These are phyloP conservation scores for Tetracentron sinense DNA, from an alignment of 164 flowering plant genomes.

Conservation along the genomic window DNA sequence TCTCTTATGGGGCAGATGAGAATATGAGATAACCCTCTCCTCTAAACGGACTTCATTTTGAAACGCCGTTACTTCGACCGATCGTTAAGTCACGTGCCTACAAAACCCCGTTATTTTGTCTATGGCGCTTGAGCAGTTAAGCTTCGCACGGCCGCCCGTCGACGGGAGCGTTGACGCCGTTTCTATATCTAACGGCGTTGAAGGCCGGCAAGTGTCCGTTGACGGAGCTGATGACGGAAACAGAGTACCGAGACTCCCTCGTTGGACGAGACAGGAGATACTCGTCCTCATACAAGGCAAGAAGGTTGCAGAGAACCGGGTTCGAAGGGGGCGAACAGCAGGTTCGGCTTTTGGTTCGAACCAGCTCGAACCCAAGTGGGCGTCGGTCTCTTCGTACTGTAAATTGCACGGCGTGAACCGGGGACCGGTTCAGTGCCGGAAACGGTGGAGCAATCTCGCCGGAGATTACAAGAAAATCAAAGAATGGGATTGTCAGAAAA, in stretches of 20 bases:
- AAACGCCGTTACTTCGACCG: constrained; percentile 11
- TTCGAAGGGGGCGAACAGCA: constrained; percentile 44
- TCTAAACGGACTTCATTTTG: not conserved
- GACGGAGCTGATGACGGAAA: constrained; percentile 23
- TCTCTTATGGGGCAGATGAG: not conserved
- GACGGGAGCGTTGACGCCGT: constrained; percentile 3
- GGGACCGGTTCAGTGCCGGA: constrained; percentile 92
- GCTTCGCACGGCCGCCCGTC: not conserved
- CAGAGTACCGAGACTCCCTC: constrained; percentile 66
- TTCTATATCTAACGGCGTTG: constrained; percentile 10
- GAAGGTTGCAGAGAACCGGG: constrained; percentile 69
- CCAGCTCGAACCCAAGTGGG: constrained; percentile 88
- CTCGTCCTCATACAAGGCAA: constrained; percentile 87
- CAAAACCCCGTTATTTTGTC: not conserved
- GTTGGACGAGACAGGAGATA: constrained; percentile 95
- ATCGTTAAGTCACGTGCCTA: constrained; percentile 14
- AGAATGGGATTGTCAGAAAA: constrained; percentile 59
- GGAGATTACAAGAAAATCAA: constrained; percentile 89
- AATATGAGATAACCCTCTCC: too few species aligned
- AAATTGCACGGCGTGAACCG: constrained; percentile 75
- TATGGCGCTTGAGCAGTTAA: constrained; percentile 15
- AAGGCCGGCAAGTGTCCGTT: not conserved
- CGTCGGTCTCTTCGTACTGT: constrained; percentile 79
- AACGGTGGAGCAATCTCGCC: constrained; percentile 88
- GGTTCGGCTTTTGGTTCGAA: constrained; percentile 38